Evolutionary conservation across 1,284 basidiomycete genomes (phyloP).

Genomic region (Sparassis latifolia): DNA sequence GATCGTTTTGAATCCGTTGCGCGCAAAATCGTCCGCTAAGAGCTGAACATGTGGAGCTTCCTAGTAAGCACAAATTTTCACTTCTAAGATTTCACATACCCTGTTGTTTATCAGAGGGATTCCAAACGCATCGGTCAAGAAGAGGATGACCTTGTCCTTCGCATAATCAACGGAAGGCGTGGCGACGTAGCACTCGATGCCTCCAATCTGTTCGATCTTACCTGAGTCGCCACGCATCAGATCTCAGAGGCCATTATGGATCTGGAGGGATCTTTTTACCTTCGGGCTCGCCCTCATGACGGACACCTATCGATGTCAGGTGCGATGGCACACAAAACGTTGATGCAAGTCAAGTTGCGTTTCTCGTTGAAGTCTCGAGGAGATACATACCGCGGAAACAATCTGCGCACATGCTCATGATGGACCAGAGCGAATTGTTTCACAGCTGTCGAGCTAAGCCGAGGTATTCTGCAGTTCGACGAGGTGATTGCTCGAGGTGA

Average conservation of each 20-base stretch:
- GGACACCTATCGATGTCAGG: conserved; percentile 17
- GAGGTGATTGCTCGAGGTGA: no score
- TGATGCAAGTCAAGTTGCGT: no score
- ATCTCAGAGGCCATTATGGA: background rate
- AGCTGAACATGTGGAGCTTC: conserved; percentile 19
- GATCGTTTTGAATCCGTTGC: conserved; percentile 42
- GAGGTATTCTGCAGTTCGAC: no score
- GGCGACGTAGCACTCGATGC: conserved; percentile 43
- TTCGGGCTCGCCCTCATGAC: conserved; percentile 25
- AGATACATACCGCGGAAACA: no score
- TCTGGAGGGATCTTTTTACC: conserved; percentile 11
- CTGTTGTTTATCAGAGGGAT: conserved; percentile 37
- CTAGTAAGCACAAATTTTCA: background rate
- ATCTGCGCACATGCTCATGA: no score
- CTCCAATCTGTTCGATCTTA: conserved; percentile 36
- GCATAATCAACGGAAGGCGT: conserved; percentile 38
- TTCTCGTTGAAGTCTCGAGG: no score
- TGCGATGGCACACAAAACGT: no score
- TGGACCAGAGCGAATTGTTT: no score
- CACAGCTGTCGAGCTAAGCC: no score
- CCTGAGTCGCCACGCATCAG: conserved; percentile 13
- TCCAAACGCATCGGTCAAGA: conserved; percentile 47
- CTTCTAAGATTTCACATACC: conserved; percentile 17
- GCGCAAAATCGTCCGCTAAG: conserved; percentile 50
- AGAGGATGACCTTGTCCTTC: conserved; percentile 48